A percentile compares a stretch with the other conserved stretches of the same genome.
Evolutionary conservation across 345 rosid genomes (phyloP).

Genomic region (Heritiera littoralis): DNA sequence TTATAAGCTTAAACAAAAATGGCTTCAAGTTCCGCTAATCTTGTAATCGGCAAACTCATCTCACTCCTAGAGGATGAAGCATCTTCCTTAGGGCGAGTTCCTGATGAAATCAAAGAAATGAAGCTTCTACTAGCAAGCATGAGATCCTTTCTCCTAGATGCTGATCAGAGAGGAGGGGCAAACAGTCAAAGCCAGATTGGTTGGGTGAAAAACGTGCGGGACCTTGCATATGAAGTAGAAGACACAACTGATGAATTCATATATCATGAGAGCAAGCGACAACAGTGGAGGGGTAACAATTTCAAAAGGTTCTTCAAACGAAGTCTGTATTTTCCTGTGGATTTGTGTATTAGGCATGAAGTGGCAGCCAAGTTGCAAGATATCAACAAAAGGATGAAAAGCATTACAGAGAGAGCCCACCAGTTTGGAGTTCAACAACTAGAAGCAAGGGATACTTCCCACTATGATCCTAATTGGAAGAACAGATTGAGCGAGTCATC

Average conservation of each 20-base stretch:
- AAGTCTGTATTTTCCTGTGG: constrained; percentile 26
- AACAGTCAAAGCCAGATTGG: constrained; percentile 23
- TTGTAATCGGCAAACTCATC: constrained; percentile 20
- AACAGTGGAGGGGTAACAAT: background rate
- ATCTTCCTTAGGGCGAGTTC: constrained; percentile 28
- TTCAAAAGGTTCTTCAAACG: constrained; percentile 11
- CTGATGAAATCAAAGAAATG: constrained; percentile 31
- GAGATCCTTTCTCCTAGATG: constrained; percentile 37
- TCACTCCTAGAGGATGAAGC: constrained; percentile 35
- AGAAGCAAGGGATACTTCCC: background rate
- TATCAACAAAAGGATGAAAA: constrained; percentile 28
- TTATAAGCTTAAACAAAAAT: too few relatives aligned
- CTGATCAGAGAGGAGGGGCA: constrained; percentile 9
- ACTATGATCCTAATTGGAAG: constrained; percentile 13
- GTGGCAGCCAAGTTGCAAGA: constrained; percentile 31
- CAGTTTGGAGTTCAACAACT: constrained; percentile 27
- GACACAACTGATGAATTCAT: constrained; percentile 41
- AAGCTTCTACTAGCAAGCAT: constrained; percentile 39
- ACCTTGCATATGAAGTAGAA: constrained; percentile 38
- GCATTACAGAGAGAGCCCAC: constrained; percentile 33
- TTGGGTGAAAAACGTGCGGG: constrained; percentile 32
- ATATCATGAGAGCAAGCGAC: constrained; percentile 28
- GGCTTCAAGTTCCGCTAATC: too few relatives aligned
- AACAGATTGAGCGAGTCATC: constrained; percentile 30
- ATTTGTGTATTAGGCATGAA: constrained; percentile 29